Percentiles rank a stretch among this genome's conserved stretches.
These are phyloP conservation scores for Psidium friedrichsthalianum DNA, from an alignment of 345 rosid species.

Conservation along the genomic window DNA sequence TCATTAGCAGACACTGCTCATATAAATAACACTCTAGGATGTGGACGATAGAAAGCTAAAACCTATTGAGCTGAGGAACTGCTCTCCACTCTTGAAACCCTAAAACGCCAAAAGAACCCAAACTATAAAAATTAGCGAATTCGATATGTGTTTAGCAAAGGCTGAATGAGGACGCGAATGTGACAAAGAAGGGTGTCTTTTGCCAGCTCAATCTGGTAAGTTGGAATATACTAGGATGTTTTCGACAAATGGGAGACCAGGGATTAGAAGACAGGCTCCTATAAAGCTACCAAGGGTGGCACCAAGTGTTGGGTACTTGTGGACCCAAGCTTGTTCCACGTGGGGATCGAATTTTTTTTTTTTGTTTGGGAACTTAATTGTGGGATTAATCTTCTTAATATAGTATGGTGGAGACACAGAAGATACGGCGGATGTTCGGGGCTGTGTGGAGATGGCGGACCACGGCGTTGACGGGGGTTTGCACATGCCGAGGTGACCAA, in stretches of 20 bases:
- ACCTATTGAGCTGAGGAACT: neutral
- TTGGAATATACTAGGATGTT: neutral
- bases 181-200: neutral
- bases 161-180: neutral
- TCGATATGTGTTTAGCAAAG: neutral
- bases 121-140: neutral
- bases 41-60: no score
- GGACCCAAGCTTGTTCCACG: constrained; percentile 11
- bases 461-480: constrained; percentile 26
- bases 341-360: neutral
- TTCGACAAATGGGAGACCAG: neutral
- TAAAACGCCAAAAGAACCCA: neutral
- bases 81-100: neutral
- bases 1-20: neutral
- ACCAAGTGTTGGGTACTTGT: constrained; percentile 4
- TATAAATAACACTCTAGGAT: neutral
- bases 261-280: neutral
- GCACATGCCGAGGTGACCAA: constrained; percentile 13
- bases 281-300: neutral
- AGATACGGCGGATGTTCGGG: constrained; percentile 41
- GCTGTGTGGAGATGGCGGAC: constrained; percentile 16
- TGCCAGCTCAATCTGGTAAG: neutral
- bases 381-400: neutral
- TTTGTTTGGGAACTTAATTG: neutral
- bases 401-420: constrained; percentile 12